Base-by-base conservation (phyloP, 805 yeast species). In the Pichia nanzhaoensis region DNA sequence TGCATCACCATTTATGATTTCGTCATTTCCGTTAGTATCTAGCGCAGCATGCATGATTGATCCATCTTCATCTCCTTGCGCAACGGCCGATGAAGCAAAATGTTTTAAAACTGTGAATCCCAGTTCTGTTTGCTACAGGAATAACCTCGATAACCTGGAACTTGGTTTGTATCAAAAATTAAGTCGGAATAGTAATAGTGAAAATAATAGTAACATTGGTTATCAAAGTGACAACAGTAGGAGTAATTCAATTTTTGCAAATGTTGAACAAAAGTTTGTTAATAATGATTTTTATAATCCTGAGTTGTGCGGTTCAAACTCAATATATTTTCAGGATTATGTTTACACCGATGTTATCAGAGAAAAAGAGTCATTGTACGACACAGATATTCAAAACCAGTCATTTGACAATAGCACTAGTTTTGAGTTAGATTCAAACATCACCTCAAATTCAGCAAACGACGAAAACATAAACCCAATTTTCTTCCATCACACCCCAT, bases 371-470 rank as follows among this genome's bases (percentile, higher is more conserved):
- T 28, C 38, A 30, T 13, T 35, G 14, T 45, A 40, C n/a, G 18
- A 28, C 10, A 16, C 31, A 22, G n/a, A 32, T 2, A 18, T 32
- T 13, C 33, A 37, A 13, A 45, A 45, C 35, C 30, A 36, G 6
- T 35, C 41, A 14, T 34, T 45, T 32, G 41, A 45, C 22, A 34
- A 45, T 19, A 34, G 37, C 35, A 45, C 47, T 4, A 45, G 47
- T 31, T 40, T n/a, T 32, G 47, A 45, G 32, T 34, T 45, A 24
- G 47, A 45, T 22, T 45, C 47, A 13, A 40, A 45, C 31, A 5
- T 33, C 12, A 39, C 44, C 9, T 24, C 47, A 32, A 21, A 24
- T 30, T 32, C 46, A 31, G 16, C 16, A 16, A 33, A 24, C 14
- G 27, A 43, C 40, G 47, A 45, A 34, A 39, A 34, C 28, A 39